phyloP scores from a whole-genome alignment of 2,329 filamentous ascomycete genomes.

The Claviceps maximensis region DNA sequence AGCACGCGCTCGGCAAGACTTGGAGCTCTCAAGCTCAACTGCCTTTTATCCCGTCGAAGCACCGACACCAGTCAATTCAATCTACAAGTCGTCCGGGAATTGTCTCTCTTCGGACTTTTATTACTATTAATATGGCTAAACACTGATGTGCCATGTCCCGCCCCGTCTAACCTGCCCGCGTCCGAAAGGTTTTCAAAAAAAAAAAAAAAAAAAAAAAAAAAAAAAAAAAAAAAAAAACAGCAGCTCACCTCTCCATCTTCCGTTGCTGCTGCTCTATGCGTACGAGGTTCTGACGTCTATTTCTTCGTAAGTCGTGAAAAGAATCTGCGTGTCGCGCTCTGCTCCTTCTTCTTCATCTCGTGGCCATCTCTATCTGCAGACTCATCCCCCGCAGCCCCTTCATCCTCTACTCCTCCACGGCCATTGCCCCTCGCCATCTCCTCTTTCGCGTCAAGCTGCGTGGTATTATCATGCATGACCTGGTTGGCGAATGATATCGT shows the following conservation, averaged over 20 bases:
- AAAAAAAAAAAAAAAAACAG: not conserved
- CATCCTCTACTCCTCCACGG: slow-evolving; percentile 5
- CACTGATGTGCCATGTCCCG: no score
- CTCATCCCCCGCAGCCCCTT: slow-evolving; percentile 5
- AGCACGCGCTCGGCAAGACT: no score
- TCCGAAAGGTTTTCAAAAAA: no score
- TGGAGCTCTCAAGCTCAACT: no score
- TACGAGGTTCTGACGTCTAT: not conserved
- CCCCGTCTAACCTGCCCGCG: no score
- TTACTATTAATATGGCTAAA: no score
- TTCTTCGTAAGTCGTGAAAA: slow-evolving; percentile 8
- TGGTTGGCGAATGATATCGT: slow-evolving; percentile 36
- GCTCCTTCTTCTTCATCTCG: not conserved
- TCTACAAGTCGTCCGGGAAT: not conserved
- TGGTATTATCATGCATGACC: slow-evolving; percentile 42
- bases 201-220: no score
- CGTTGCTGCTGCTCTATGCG: no score
- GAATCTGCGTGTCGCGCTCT: slow-evolving; percentile 3
- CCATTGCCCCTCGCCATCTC: slow-evolving; percentile 13
- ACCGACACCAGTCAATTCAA: no score
- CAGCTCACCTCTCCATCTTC: not conserved
- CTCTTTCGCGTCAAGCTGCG: slow-evolving; percentile 31
- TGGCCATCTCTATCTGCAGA: not conserved
- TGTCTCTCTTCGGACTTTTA: not conserved
- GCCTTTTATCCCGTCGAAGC: no score